Conservation (phyloP, 345 rosid genomes). For the Boechera retrofracta region DNA sequence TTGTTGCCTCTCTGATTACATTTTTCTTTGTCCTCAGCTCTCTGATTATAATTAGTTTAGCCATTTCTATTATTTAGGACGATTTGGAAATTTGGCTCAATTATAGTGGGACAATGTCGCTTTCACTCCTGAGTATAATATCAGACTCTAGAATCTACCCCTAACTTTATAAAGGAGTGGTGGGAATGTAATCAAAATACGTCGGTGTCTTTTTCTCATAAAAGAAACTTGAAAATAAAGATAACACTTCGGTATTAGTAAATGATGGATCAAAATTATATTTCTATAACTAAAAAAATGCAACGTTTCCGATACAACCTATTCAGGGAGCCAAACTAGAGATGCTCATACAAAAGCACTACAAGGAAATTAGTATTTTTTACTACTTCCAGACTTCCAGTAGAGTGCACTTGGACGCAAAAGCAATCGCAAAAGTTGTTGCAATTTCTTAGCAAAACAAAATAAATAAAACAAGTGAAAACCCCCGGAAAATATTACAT, state of each 20-base stretch:
- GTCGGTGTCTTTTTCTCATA: constrained; percentile 16
- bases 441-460: neutral
- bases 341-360: neutral
- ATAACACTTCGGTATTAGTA: neutral
- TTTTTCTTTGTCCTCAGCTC: neutral
- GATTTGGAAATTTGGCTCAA: constrained; percentile 17
- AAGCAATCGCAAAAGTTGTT: neutral
- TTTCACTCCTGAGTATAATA: constrained; percentile 24
- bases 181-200: constrained; percentile 18
- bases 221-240: neutral
- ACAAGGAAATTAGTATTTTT: neutral
- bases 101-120: constrained; percentile 31
- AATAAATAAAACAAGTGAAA: neutral
- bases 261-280: neutral
- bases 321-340: neutral
- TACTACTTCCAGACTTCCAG: neutral
- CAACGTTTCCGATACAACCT: neutral
- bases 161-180: constrained; percentile 40
- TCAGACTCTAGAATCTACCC: constrained; percentile 25
- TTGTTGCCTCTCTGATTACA: neutral
- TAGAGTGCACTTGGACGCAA: neutral
- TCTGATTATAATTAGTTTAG: neutral
- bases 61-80: neutral
- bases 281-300: neutral
- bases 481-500: constrained; percentile 21